Conservation (phyloP, 306 rosid species). For the Leucaena leucocephala region DNA sequence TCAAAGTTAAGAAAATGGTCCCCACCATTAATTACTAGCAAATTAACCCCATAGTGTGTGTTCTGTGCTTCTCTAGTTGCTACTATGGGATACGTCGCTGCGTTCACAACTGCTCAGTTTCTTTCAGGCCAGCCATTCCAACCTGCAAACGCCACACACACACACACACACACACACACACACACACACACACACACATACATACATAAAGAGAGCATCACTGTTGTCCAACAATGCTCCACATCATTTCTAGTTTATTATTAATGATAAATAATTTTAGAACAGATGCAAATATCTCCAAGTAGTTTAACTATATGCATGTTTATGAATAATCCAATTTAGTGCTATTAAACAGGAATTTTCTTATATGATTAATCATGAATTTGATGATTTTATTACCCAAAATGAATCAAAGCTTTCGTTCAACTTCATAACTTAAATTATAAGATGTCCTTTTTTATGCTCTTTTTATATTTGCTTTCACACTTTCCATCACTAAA, state of each 20-base stretch:
- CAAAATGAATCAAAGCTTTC: constrained; percentile 16
- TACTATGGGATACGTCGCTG: constrained; percentile 10
- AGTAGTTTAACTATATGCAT: background rate
- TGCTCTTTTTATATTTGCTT: background rate
- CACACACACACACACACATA: too few relatives aligned
- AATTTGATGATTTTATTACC: constrained; percentile 10
- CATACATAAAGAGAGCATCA: constrained; percentile 1
- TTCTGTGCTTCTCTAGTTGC: constrained; percentile 12
- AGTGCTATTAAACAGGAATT: background rate
- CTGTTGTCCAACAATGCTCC: constrained; percentile 35
- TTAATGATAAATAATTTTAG: background rate
- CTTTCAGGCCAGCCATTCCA: constrained; percentile 21
- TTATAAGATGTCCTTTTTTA: constrained; percentile 2
- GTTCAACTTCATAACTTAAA: constrained; percentile 21
- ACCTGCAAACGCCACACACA: constrained; percentile 34
- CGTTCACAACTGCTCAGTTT: background rate
- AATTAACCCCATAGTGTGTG: background rate
- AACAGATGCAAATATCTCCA: background rate
- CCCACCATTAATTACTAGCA: background rate
- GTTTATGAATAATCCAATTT: background rate
- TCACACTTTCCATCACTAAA: constrained; percentile 33
- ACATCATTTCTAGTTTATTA: background rate
- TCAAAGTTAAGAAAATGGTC: constrained; percentile 28
- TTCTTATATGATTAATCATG: constrained; percentile 2
- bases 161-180: too few relatives aligned